These are phyloP conservation scores for Trichoderma virens DNA, from an alignment of 495 filamentous ascomycete genomes.

Conservation along the genomic window DNA sequence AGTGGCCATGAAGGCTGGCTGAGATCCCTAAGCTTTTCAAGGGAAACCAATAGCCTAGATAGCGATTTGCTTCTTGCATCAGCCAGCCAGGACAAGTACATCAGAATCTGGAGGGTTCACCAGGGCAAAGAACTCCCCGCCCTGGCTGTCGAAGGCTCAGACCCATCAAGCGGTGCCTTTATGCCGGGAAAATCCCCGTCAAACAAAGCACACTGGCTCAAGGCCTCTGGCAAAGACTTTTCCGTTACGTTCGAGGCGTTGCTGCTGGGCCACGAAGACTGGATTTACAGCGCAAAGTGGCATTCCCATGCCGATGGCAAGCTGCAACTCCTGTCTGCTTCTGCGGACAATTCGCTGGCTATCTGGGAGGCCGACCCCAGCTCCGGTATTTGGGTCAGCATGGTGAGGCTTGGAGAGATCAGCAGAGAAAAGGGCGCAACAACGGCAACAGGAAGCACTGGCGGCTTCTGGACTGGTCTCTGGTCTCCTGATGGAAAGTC, in stretches of 20 bases:
- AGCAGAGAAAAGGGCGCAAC: constrained; percentile 89
- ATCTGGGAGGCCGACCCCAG: constrained; percentile 79
- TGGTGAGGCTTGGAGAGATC: constrained; percentile 81
- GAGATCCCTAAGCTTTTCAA: constrained; percentile 68
- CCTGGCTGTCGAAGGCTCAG: constrained; percentile 31
- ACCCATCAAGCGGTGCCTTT: constrained; percentile 40
- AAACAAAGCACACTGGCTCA: constrained; percentile 76
- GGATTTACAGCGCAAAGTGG: constrained; percentile 89
- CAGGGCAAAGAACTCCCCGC: constrained; percentile 55
- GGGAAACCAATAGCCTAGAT: constrained; percentile 42
- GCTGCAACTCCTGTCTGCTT: constrained; percentile 77
- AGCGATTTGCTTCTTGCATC: constrained; percentile 80
- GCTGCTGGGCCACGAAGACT: constrained; percentile 93
- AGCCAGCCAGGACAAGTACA: constrained; percentile 95
- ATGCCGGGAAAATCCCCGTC: constrained; percentile 59
- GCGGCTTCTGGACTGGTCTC: constrained; percentile 91
- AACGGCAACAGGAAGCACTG: constrained; percentile 88
- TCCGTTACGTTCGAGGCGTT: constrained; percentile 91
- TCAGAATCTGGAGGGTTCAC: constrained; percentile 85
- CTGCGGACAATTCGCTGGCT: constrained; percentile 88
- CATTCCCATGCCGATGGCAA: constrained; percentile 38
- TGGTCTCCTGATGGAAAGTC: constrained; percentile 75
- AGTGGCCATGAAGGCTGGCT: constrained; percentile 95
- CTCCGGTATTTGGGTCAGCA: constrained; percentile 85
- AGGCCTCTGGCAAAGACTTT: constrained; percentile 47